Percentiles rank a stretch among this genome's conserved stretches.
Conservation (phyloP, 2,329 filamentous ascomycete genomes). For the Thelonectria blattea region DNA sequence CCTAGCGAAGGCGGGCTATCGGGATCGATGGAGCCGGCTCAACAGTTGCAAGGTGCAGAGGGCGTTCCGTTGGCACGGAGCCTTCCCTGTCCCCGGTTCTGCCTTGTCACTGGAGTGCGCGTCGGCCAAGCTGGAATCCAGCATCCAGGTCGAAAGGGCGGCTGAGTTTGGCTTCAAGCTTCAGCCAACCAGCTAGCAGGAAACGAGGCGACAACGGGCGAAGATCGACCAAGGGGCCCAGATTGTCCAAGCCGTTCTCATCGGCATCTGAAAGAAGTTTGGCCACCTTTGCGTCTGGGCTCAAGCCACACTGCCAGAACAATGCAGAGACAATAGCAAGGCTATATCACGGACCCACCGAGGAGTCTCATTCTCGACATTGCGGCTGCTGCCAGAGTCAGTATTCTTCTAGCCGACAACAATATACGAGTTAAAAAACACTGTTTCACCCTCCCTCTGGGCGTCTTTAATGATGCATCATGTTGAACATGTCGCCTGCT, state of each 20-base stretch:
- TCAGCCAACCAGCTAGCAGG: background rate
- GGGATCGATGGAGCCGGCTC: background rate
- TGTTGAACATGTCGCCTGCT: slow-evolving; percentile 9
- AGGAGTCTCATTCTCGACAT: slow-evolving; percentile 22
- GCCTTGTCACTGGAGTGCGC: background rate
- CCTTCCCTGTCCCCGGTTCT: background rate
- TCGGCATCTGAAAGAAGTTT: background rate
- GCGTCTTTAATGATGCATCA: slow-evolving; percentile 27
- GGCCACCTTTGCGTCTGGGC: slow-evolving; percentile 13
- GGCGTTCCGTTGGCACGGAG: background rate
- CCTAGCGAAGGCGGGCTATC: background rate
- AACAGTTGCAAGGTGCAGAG: background rate
- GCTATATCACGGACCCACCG: slow-evolving; percentile 21
- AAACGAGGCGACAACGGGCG: background rate
- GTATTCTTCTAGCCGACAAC: slow-evolving; percentile 29
- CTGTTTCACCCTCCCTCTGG: slow-evolving; percentile 5
- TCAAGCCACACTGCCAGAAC: slow-evolving; percentile 31
- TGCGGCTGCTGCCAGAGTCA: slow-evolving; percentile 28
- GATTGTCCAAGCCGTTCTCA: background rate
- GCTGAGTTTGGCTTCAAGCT: background rate
- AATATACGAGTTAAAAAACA: slow-evolving; percentile 28
- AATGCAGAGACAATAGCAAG: slow-evolving; percentile 46
- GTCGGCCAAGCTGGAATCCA: background rate
- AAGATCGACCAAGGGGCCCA: background rate
- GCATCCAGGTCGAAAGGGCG: background rate